Evolutionary conservation across 129 eudicot species (phyloP).

Genomic region (Calendula officinalis): DNA sequence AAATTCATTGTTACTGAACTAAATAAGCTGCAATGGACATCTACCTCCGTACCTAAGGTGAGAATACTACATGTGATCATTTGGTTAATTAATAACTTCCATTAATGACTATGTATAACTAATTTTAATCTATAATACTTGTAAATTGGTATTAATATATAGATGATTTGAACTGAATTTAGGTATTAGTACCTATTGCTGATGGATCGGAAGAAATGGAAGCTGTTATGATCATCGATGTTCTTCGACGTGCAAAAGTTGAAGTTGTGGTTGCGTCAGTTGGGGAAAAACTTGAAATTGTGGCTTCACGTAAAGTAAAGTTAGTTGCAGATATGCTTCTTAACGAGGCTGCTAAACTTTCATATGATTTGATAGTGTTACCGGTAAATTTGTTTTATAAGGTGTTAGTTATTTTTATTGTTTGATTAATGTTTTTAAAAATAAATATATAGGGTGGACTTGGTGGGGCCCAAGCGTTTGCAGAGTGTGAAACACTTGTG

Average conservation of each 20-base stretch:
- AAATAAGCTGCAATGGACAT: conserved; percentile 68
- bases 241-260: conserved; percentile 86
- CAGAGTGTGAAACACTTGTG: conserved; percentile 70
- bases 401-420: conserved; percentile 3
- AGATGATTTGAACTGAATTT: conserved; percentile 1
- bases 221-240: conserved; percentile 83
- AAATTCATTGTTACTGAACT: conserved; percentile 57
- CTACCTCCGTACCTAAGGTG: conserved; percentile 57
- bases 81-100: neutral
- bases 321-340: conserved; percentile 83
- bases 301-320: conserved; percentile 84
- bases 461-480: conserved; percentile 85
- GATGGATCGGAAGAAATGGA: conserved; percentile 97
- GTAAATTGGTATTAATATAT: neutral
- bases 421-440: neutral
- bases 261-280: conserved; percentile 92
- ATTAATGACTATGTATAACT: neutral
- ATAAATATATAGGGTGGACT: conserved; percentile 73
- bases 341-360: conserved; percentile 59
- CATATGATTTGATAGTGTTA: conserved; percentile 75
- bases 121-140: neutral
- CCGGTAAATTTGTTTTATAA: conserved; percentile 54
- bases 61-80: conserved; percentile 1
- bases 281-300: conserved; percentile 67
- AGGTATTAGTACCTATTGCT: conserved; percentile 98